A percentile compares a stretch with the other conserved stretches of the same genome.
phyloP scores from a whole-genome alignment of 2,329 filamentous ascomycete genomes.

The Stylonectria norvegica region DNA sequence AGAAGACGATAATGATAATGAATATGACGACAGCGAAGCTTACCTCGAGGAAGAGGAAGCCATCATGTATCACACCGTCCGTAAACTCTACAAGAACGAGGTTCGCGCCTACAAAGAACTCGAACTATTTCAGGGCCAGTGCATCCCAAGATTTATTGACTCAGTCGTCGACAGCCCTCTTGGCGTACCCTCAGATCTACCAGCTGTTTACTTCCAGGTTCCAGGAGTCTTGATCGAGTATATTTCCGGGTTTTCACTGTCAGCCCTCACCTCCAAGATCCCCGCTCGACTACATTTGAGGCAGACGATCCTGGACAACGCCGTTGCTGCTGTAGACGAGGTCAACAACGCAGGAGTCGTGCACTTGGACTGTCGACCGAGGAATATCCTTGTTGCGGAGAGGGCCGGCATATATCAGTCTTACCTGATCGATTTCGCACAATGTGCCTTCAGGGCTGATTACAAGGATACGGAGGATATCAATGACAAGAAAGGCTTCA shows the following conservation, averaged over 20 bases:
- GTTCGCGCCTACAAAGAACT: conserved; percentile 9
- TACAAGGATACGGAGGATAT: conserved; percentile 9
- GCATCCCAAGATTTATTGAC: conserved; percentile 7
- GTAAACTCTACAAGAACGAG: conserved; percentile 3
- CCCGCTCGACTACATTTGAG: too few relatives aligned
- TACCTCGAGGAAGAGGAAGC: conserved; percentile 7
- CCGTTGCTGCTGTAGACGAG: conserved; percentile 2
- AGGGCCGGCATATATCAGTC: conserved; percentile 2
- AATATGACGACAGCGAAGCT: conserved; percentile 6
- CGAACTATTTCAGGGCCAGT: conserved; percentile 6
- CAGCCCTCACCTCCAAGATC: conserved; percentile 3
- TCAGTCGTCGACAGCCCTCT: conserved; percentile 4
- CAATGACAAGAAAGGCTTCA: conserved; percentile 6
- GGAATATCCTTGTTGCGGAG: conserved; percentile 6
- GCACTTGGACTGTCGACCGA: conserved; percentile 10
- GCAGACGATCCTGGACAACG: too few relatives aligned
- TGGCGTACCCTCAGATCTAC: conserved; percentile 5
- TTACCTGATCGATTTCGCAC: conserved; percentile 12
- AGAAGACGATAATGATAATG: conserved; percentile 2
- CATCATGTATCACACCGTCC: conserved; percentile 7
- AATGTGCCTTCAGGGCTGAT: conserved; percentile 8
- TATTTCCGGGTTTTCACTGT: conserved; percentile 8
- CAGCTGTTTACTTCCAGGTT: conserved; percentile 4
- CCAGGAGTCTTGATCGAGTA: too few relatives aligned
- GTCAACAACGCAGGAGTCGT: conserved; percentile 7